Evolutionary conservation across 208 protist species (phyloP).

Genomic region (Trichomonas tenax): DNA sequence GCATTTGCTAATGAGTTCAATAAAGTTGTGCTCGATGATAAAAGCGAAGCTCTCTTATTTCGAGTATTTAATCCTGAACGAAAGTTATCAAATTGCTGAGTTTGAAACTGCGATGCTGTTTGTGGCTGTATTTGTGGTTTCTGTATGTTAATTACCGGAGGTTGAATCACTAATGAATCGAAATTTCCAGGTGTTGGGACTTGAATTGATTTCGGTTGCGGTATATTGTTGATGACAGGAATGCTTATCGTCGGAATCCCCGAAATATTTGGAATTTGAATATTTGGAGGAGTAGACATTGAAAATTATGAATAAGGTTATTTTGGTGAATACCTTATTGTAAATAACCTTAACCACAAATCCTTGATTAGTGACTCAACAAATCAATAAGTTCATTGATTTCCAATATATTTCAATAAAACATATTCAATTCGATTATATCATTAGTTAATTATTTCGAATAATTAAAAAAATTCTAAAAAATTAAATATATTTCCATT

Average conservation of each 20-base stretch:
- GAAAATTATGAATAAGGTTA: no score
- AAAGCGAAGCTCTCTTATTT: background rate
- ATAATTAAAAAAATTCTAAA: no score
- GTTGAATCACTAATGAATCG: background rate
- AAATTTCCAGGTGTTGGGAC: background rate
- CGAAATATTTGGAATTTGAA: background rate
- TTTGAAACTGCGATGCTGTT: background rate
- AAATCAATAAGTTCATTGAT: no score
- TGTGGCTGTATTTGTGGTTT: background rate
- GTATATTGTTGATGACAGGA: background rate
- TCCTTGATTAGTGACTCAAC: no score
- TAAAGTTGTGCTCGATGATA: background rate
- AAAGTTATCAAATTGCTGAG: background rate
- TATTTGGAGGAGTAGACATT: background rate
- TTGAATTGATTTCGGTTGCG: background rate
- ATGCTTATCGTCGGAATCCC: background rate
- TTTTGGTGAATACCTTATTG: no score
- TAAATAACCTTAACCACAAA: no score
- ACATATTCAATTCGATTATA: no score
- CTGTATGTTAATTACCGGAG: background rate
- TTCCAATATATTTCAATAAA: no score
- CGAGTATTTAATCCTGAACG: background rate
- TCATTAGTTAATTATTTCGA: no score
- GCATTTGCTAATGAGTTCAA: background rate
- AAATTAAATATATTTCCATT: no score